Conservation (phyloP, 768 basidiomycete genomes). For the Mycena leptocephala region DNA sequence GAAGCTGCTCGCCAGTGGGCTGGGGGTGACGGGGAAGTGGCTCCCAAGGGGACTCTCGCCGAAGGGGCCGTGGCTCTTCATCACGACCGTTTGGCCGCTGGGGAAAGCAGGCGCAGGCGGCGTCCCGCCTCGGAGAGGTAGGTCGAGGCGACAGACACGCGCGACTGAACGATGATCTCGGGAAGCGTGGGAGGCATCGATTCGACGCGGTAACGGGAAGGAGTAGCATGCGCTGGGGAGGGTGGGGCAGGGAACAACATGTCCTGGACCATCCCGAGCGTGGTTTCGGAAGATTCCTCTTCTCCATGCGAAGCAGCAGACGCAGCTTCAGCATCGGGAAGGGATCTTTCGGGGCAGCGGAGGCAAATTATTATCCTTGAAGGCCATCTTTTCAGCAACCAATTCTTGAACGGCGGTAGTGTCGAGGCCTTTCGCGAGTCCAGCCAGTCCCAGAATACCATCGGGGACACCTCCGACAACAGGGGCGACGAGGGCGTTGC, state of each 20-base stretch:
- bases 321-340: slow-evolving; percentile 24
- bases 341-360: slow-evolving; percentile 33
- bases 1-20: slow-evolving; percentile 58
- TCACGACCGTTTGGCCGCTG: slow-evolving; percentile 29
- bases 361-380: slow-evolving; percentile 30
- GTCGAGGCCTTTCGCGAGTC: slow-evolving; percentile 51
- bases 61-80: neutral
- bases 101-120: slow-evolving; percentile 24
- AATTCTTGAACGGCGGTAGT: slow-evolving; percentile 49
- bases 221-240: slow-evolving; percentile 49
- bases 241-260: slow-evolving; percentile 59
- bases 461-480: slow-evolving; percentile 64
- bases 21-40: slow-evolving; percentile 57
- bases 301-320: too few relatives aligned
- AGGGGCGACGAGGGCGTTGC: slow-evolving; percentile 32
- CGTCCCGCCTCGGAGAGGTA: slow-evolving; percentile 42
- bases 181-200: slow-evolving; percentile 70
- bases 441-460: slow-evolving; percentile 60
- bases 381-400: slow-evolving; percentile 24
- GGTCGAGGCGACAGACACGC: slow-evolving; percentile 56
- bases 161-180: slow-evolving; percentile 64
- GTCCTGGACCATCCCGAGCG: slow-evolving; percentile 38
- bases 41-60: slow-evolving; percentile 41
- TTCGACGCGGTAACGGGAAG: slow-evolving; percentile 59
- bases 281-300: neutral